Base-by-base conservation (phyloP, 805 yeast genomes). In the Metschnikowia kunwiensis region DNA sequence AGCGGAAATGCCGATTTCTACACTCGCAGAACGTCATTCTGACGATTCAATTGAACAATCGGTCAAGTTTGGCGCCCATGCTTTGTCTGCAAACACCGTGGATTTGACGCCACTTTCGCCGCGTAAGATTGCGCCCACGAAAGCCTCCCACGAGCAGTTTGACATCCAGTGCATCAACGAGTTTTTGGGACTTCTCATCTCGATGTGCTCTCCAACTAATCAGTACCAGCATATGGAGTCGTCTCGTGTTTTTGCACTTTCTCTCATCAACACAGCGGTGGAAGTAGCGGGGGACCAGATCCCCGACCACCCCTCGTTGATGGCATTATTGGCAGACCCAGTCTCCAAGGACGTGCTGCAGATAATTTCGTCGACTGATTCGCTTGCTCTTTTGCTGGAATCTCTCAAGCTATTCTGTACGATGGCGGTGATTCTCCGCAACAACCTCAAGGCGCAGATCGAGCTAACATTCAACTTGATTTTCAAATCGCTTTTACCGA, bases 341-440 rank as follows among this genome's bases (percentile, higher is more conserved):
- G 74, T 89, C n/a, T 86, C 87, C 57, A 91, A 88, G 55, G 85
- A 86, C 52, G 71, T 89, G 19, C 75, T 91, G 30, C 93, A 81
- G 55, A 74, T 88, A 18, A 77, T 88, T 20, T 85, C 94, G 43
- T 73, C 77, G 22, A 69, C 75, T 2, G 94, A 86, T 45, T 82
- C 87, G 12, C 75, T 86, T 2, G 71, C 82, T 2, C 64, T 93
- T 8, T 66, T 91, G 11, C 85, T 81, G 44, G 78, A 84, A 7
- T 77, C 96, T 0, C 68, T 93, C 44, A 84, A 83, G 47, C 67
- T 88, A 18, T 82, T 87, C 50, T 70, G 86, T 4, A 78, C 93
- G 10, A 67, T 91, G 44, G 71, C 83, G 6, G 72, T 83, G 13
- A 78, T 85, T 2, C 64, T 84, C 49, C 82, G 86, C 2, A 64